phyloP scores from a whole-genome alignment of 176 grass and related monocot genomes.

The Cenchrus purpureus region DNA sequence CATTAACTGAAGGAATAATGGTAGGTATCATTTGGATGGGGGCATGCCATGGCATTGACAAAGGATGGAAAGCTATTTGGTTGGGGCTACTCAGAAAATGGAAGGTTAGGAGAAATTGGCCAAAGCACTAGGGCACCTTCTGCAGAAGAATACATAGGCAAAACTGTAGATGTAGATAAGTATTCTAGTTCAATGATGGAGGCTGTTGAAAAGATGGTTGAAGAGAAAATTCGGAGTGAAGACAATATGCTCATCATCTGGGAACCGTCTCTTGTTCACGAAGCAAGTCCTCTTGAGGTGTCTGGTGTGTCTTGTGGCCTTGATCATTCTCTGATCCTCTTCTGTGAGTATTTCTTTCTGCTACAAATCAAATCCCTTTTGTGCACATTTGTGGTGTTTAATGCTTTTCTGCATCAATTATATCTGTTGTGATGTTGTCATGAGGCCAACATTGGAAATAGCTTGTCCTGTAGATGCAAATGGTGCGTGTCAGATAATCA shows the following conservation, averaged over 20 bases:
- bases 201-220: conserved; percentile 76
- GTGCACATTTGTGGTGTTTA: conserved; percentile 7
- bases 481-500: neutral
- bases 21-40: conserved; percentile 93
- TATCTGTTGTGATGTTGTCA: conserved; percentile 13
- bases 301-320: conserved; percentile 91
- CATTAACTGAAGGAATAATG: conserved; percentile 34
- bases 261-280: conserved; percentile 76
- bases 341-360: conserved; percentile 61
- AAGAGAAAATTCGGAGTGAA: conserved; percentile 71
- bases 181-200: conserved; percentile 64
- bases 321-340: conserved; percentile 81
- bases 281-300: conserved; percentile 60
- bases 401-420: conserved; percentile 13
- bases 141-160: conserved; percentile 42
- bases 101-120: conserved; percentile 84
- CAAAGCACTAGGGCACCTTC: conserved; percentile 40
- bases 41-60: conserved; percentile 80
- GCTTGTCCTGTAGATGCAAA: neutral
- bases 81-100: conserved; percentile 88
- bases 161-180: conserved; percentile 34
- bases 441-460: neutral
- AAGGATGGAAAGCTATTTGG: conserved; percentile 79
- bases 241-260: conserved; percentile 87
- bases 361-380: neutral